Percentiles rank a stretch among this genome's conserved stretches.
Evolutionary conservation across 441 rosid species (phyloP).

Genomic region (Populus hybrid): DNA sequence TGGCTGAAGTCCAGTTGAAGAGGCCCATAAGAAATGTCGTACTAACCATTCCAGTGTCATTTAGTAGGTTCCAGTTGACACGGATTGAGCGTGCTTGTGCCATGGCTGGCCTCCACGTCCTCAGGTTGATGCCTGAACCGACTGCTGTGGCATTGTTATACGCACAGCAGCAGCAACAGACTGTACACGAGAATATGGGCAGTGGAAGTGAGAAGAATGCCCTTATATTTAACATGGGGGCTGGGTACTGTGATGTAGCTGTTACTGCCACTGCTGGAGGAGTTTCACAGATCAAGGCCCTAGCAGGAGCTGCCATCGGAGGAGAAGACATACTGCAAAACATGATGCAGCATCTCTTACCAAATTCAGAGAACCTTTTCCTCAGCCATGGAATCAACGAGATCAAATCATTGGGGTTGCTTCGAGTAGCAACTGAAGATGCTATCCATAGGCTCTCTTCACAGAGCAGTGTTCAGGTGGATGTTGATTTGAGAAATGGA

Average conservation of each 20-base stretch:
- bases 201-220: conserved; percentile 77
- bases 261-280: conserved; percentile 85
- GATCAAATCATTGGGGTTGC: conserved; percentile 45
- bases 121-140: conserved; percentile 86
- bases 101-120: conserved; percentile 85
- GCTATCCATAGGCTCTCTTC: conserved; percentile 65
- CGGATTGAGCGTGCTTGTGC: conserved; percentile 84
- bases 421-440: conserved; percentile 71
- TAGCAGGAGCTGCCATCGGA: conserved; percentile 64
- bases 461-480: conserved; percentile 40
- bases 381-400: conserved; percentile 37
- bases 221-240: conserved; percentile 82
- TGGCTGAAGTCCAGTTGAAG: conserved; percentile 74
- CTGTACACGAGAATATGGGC: conserved; percentile 59
- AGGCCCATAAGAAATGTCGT: conserved; percentile 66
- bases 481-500: conserved; percentile 67
- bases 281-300: conserved; percentile 76
- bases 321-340: conserved; percentile 88
- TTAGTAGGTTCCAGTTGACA: conserved; percentile 73
- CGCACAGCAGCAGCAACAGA: conserved; percentile 80
- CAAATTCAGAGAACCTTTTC: conserved; percentile 42
- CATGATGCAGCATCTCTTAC: conserved; percentile 53
- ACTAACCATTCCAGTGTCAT: conserved; percentile 74
- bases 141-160: conserved; percentile 78
- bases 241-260: conserved; percentile 79